Evolutionary conservation across 225 moss, liverwort and hornwort genomes (phyloP).

Genomic region (Neckera pumila): DNA sequence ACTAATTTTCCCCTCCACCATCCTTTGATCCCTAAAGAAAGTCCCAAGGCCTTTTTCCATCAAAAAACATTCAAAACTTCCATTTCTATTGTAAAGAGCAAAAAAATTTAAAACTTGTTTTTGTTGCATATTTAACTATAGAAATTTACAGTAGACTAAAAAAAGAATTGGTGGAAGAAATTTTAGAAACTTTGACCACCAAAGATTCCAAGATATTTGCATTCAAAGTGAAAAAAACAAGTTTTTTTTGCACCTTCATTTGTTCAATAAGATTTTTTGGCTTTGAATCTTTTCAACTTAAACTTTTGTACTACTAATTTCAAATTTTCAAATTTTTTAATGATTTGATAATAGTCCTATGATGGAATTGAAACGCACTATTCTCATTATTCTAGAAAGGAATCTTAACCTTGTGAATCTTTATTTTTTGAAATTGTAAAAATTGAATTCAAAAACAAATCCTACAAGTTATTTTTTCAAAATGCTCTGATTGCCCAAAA

Average conservation of each 20-base stretch:
- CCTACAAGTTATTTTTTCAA: neutral
- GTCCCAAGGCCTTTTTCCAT: neutral
- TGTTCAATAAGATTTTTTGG: rapidly evolving
- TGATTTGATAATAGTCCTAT: no score
- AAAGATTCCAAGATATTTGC: neutral
- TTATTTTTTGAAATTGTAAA: no score
- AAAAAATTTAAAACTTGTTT: no score
- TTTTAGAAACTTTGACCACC: neutral
- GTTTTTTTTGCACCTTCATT: rapidly evolving
- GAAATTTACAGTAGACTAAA: neutral
- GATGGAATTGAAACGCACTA: neutral
- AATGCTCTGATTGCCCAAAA: neutral
- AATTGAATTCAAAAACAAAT: neutral
- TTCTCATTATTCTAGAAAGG: neutral
- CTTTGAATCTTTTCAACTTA: neutral
- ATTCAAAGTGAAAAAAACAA: neutral
- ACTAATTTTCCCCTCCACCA: neutral
- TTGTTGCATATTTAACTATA: neutral
- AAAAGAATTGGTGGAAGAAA: neutral
- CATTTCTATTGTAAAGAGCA: neutral
- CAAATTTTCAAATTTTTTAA: neutral
- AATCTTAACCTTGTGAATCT: no score
- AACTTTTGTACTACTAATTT: neutral
- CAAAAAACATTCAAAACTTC: neutral
- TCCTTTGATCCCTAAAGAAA: neutral